These are phyloP conservation scores for Penicillium glabrum DNA, from an alignment of 2,329 filamentous ascomycete genomes.

Conservation along the genomic window DNA sequence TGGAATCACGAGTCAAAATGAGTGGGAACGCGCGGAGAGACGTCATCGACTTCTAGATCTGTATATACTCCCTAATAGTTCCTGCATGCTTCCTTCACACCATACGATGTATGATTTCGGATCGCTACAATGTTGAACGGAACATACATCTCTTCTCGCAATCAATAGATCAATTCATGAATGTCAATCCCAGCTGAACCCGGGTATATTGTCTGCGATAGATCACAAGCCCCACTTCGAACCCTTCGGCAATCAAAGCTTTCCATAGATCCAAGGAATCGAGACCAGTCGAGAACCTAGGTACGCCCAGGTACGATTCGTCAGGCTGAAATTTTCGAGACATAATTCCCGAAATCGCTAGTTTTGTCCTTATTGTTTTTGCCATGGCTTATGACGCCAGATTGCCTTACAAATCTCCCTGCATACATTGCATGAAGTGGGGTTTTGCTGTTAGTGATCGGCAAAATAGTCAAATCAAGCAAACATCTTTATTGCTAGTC, in stretches of 20 bases:
- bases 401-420: no score
- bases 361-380: no score
- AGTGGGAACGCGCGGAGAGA: conserved; percentile 16
- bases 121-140: no score
- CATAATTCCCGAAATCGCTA: no score
- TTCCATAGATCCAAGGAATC: neutral
- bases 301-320: neutral
- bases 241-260: neutral
- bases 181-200: neutral
- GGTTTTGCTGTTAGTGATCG: no score
- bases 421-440: no score
- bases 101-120: neutral
- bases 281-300: neutral
- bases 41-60: conserved; percentile 15
- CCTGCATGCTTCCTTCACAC: neutral
- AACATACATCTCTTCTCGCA: neutral
- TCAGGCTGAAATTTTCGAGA: neutral
- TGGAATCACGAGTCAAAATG: conserved; percentile 4
- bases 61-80: no score
- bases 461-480: no score
- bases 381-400: no score
- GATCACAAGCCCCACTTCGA: conserved; percentile 14
- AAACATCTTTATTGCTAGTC: no score
- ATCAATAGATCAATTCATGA: neutral
- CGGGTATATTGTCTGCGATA: conserved; percentile 8